Evolutionary conservation across 208 protist genomes (phyloP).

Genomic region (Sergeia podlipaevii): DNA sequence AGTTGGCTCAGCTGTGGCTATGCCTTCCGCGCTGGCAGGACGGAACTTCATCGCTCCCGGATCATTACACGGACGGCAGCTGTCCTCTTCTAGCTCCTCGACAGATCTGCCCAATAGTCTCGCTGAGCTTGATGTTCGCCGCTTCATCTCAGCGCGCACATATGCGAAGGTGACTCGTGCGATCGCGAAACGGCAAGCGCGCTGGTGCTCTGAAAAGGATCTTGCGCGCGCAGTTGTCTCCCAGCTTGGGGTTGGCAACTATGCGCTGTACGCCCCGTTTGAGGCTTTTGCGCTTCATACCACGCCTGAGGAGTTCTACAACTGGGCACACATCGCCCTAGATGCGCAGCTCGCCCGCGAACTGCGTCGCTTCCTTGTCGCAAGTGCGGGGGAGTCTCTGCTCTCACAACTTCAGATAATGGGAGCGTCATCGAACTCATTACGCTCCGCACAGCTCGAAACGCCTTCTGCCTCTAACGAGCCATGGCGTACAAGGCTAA

Average conservation of each 20-base stretch:
- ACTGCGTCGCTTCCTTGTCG: constrained; percentile 10
- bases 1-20: too few species aligned
- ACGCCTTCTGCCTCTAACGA: background rate
- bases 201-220: constrained; percentile 8
- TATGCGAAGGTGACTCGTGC: background rate
- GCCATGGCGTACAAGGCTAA: background rate
- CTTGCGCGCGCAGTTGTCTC: constrained; percentile 22
- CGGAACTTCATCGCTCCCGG: too few species aligned
- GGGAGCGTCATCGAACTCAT: too few species aligned
- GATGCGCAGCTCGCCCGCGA: constrained; percentile 27
- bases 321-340: constrained; percentile 42
- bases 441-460: too few species aligned
- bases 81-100: background rate
- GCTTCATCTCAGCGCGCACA: background rate
- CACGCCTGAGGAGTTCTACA: constrained; percentile 56
- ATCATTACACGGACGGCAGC: too few species aligned
- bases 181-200: constrained; percentile 8
- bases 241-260: constrained; percentile 42
- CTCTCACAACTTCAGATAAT: background rate
- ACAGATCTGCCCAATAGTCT: background rate
- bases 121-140: background rate
- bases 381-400: background rate
- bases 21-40: too few species aligned
- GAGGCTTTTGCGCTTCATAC: constrained; percentile 30
- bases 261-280: constrained; percentile 48